Evolutionary conservation across 331 rosid species (phyloP), one percentile per base, ranked within the genome.

Genomic region (Acacia pycnantha): DNA sequence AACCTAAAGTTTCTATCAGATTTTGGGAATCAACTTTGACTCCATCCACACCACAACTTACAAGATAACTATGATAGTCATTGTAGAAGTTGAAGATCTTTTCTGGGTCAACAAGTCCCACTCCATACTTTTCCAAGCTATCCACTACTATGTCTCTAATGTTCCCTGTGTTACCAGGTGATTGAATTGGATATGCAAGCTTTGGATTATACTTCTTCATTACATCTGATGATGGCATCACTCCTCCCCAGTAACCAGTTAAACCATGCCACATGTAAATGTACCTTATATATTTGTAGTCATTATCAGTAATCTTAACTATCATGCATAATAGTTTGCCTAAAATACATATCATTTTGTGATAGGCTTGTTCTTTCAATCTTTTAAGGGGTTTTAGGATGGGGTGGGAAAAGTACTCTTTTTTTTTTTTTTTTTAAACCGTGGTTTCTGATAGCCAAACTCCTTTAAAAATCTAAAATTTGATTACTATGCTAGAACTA

Each of bases 191-290:
- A 86, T 82, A 85, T 66, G 59, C 72, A 41, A 90, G 82, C 73
- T 84, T 78, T 56, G 98, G 90, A 58, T 90, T 84, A 68, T 90
- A 92, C 62, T 90, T 89, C 74, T 84, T 81, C 91, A 91, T 80
- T 48, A 58, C 61, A 37, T 87, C 87, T 8, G 94, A 90, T 67
- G 88, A 88, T 11, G 91, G 94, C 19, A 83, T 85, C 18, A 88
- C 85, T 44, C 97, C 98, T 65, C 97, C 97, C 97, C 95, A 94
- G 44, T 92, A 87, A 85, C 97, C 98, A 86, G 89, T 87, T 79
- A 92, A 84, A 66, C 92, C 90, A 82, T 92, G 98, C 94, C 98
- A 94, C 82, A 85, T 70, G 65, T 90, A 90, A 76, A 94, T 88
- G 37, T 82, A 90, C 61, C 94, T 91, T 44, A 31, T 37, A 65